A percentile compares a stretch with the other conserved stretches of the same genome.
phyloP scores from a whole-genome alignment of 129 eudicot species.

The Lonicera japonica region DNA sequence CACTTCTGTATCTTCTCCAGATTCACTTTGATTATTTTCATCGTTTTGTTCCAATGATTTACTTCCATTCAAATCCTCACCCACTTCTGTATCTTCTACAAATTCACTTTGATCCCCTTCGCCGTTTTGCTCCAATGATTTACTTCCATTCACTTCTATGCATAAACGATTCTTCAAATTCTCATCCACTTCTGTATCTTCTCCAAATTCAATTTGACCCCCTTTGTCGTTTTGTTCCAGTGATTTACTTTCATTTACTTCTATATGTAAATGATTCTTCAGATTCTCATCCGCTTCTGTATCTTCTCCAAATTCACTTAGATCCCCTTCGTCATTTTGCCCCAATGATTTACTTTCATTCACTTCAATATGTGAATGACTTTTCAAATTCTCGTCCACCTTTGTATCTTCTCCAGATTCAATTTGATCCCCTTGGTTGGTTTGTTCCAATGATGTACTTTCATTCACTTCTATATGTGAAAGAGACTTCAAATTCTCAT shows the following conservation, averaged over 20 bases:
- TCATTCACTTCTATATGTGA: no score
- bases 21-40: constrained; percentile 9
- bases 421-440: constrained; percentile 1
- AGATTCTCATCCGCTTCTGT: constrained; percentile 20
- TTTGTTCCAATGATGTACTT: constrained; percentile 2
- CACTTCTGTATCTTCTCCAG: constrained; percentile 21
- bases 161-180: constrained; percentile 18
- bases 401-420: constrained; percentile 21
- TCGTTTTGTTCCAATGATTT: background rate
- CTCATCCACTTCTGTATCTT: constrained; percentile 21
- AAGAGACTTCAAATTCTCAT: constrained; percentile 22
- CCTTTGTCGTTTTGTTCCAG: background rate
- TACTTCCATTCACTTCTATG: constrained; percentile 15
- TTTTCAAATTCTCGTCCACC: constrained; percentile 18
- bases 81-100: constrained; percentile 20
- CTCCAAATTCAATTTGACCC: constrained; percentile 17
- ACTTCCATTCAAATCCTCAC: constrained; percentile 20
- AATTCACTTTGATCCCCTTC: constrained; percentile 10
- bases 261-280: no score
- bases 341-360: constrained; percentile 12
- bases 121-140: no score
- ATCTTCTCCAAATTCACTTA: constrained; percentile 17
- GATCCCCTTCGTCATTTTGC: constrained; percentile 2
- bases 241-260: constrained; percentile 8
- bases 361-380: no score